Evolutionary conservation across 306 rosid species (phyloP).

Genomic region (Gastrolobium bilobum): DNA sequence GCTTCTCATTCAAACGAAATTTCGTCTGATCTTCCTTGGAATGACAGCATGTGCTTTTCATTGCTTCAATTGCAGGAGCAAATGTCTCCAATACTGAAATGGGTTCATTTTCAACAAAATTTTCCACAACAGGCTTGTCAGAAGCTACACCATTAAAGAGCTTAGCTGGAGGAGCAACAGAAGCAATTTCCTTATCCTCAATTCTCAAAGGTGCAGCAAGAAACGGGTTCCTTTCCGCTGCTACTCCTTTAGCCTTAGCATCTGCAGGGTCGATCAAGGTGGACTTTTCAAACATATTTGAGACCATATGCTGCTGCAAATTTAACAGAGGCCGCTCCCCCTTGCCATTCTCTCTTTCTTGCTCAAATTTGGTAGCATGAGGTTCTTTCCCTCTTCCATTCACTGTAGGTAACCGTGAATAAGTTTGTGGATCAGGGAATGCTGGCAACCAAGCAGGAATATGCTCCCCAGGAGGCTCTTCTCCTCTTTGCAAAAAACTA

Average conservation of each 20-base stretch:
- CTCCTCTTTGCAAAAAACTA: conserved; percentile 66
- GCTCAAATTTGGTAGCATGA: conserved; percentile 52
- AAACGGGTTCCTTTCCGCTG: conserved; percentile 74
- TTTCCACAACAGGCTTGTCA: conserved; percentile 53
- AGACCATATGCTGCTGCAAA: conserved; percentile 62
- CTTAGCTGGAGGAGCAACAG: conserved; percentile 68
- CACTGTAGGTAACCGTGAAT: conserved; percentile 43
- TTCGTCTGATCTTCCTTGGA: conserved; percentile 58
- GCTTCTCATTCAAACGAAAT: conserved; percentile 57
- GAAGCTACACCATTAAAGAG: conserved; percentile 50
- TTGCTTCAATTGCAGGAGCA: conserved; percentile 86
- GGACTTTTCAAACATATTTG: conserved; percentile 62
- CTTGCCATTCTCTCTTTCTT: conserved; percentile 61
- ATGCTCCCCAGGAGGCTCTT: conserved; percentile 75
- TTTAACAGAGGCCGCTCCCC: conserved; percentile 57
- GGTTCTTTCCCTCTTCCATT: conserved; percentile 58
- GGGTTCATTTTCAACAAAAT: conserved; percentile 56
- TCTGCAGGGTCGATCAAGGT: conserved; percentile 53
- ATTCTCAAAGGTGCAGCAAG: conserved; percentile 73
- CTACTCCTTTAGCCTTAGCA: conserved; percentile 62
- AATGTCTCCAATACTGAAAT: conserved; percentile 73
- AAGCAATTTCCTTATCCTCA: conserved; percentile 80
- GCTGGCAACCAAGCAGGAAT: conserved; percentile 93
- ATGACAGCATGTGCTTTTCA: conserved; percentile 56
- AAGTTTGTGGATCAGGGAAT: conserved; percentile 71